Evolutionary conservation across 2,329 filamentous ascomycete genomes (phyloP), one percentile per base, ranked within the genome.

Genomic region (Calonectria hawksworthii): DNA sequence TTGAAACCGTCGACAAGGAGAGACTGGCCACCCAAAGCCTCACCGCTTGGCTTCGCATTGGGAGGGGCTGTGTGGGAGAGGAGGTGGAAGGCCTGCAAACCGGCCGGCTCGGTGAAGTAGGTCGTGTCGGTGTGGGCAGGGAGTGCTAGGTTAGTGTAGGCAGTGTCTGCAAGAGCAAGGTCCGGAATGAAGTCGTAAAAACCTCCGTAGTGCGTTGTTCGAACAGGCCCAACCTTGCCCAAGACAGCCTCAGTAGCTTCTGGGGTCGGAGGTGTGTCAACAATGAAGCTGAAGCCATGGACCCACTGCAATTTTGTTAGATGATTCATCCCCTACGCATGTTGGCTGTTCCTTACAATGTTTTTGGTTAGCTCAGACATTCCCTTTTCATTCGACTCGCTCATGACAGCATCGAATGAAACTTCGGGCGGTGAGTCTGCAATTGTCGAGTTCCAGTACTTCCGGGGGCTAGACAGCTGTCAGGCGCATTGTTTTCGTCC

Each of bases 121-220:
- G 96, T 98, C 9, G 92, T 99, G 86, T 99, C 97, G 1, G 96
- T 99, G 85, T 99, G 97, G 0, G 94, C 93, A 26, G 92, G 92
- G 3, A 99, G 90, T 1, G 93, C 93, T 66, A 97, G 89, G 80
- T 94, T 95, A 2, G 96, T 98, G 86, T 99, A 99, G 4, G 96
- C 96, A 2, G 95, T 98, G 82, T 98, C 96, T 77, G 96, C 96
- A 82, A 94, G 94, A 34, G 95, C 93, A 30, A 98, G 90, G 84
- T 98, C 94, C 7, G 96, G 94, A 0, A 95, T 94, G 84, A 99
- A 99, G 85, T 98, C 96, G 80, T 91, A 91, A 82, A 90, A 90
- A 74, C 86, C 92, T 87, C 95, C 96, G 84, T 99, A 99, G 83
- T 99, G 97, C 0, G 97, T 99, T 75, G 93, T 89, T 23, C 96